Conservation (phyloP, 805 yeast species). For the Barnettozyma sp. region DNA sequence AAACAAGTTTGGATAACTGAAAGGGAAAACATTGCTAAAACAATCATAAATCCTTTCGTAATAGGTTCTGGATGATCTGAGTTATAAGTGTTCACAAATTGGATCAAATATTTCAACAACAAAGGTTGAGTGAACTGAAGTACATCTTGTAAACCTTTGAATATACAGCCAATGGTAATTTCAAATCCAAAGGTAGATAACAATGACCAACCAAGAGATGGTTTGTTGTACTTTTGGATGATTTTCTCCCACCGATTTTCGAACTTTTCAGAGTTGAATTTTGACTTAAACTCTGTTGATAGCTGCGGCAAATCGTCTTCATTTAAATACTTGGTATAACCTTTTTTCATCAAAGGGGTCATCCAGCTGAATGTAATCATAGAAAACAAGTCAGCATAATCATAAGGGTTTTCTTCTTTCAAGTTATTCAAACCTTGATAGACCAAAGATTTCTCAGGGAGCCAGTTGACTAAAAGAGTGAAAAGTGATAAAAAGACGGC, state of each 20-base stretch:
- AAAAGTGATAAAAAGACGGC: slow-evolving; percentile 27
- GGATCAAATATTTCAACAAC: slow-evolving; percentile 58
- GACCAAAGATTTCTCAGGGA: slow-evolving; percentile 32
- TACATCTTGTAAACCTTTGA: slow-evolving; percentile 70
- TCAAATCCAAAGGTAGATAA: slow-evolving; percentile 63
- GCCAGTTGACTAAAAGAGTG: slow-evolving; percentile 30
- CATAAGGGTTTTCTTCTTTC: slow-evolving; percentile 29
- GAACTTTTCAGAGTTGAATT: slow-evolving; percentile 43
- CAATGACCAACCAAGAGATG: slow-evolving; percentile 56
- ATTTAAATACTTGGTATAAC: slow-evolving; percentile 51
- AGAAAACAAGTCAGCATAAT: slow-evolving; percentile 59
- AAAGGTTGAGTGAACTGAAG: slow-evolving; percentile 86
- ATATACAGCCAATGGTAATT: slow-evolving; percentile 62
- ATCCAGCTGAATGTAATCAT: slow-evolving; percentile 85
- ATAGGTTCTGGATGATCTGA: slow-evolving; percentile 42
- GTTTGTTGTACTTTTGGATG: slow-evolving; percentile 39
- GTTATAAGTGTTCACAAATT: slow-evolving; percentile 44
- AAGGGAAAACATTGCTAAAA: slow-evolving; percentile 64
- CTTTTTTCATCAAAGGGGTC: slow-evolving; percentile 78
- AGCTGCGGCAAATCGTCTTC: slow-evolving; percentile 72
- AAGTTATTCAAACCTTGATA: slow-evolving; percentile 29
- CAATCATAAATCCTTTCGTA: slow-evolving; percentile 69
- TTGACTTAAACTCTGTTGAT: slow-evolving; percentile 61
- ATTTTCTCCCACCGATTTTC: slow-evolving; percentile 54
- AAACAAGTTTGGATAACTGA: slow-evolving; percentile 73